phyloP scores from a whole-genome alignment of 208 protist genomes.

The Phytomonas sp. region DNA sequence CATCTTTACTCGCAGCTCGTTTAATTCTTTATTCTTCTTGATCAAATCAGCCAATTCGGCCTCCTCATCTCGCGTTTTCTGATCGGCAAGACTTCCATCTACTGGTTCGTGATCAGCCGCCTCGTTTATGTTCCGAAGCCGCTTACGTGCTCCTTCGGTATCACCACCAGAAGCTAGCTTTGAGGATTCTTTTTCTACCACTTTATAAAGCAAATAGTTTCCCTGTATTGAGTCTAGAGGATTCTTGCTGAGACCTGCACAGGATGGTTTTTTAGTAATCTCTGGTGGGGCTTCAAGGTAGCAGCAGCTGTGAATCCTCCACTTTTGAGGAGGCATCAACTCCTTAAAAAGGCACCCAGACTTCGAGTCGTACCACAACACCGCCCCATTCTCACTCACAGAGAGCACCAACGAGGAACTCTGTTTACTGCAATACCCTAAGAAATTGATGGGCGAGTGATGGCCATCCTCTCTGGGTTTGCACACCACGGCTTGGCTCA shows the following conservation, averaged over 20 bases:
- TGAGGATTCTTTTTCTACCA: neutral
- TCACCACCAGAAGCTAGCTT: neutral
- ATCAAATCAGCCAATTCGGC: neutral
- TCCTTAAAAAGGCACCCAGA: conserved; percentile 27
- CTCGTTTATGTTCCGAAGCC: neutral
- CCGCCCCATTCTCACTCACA: conserved; percentile 40
- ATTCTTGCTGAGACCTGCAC: conserved; percentile 40
- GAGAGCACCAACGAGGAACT: conserved; percentile 30
- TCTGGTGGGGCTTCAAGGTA: conserved; percentile 8
- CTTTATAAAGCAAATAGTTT: neutral
- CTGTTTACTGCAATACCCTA: conserved; percentile 7
- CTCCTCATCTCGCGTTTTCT: neutral
- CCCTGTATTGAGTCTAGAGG: conserved; percentile 25
- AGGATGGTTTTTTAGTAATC: conserved; percentile 14
- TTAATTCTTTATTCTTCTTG: neutral
- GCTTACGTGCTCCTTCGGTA: neutral
- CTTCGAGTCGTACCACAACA: conserved; percentile 50
- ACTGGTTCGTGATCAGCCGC: neutral
- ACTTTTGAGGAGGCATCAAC: conserved; percentile 28
- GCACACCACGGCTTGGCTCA: conserved; percentile 12
- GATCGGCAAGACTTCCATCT: neutral
- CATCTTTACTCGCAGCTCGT: neutral
- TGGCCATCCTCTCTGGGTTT: conserved; percentile 42
- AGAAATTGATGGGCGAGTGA: conserved; percentile 50
- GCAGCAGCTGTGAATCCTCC: conserved; percentile 39